A percentile compares a stretch with the other conserved stretches of the same genome.
phyloP scores from a whole-genome alignment of 179 eudicot genomes.

The Vitellaria paradoxa region DNA sequence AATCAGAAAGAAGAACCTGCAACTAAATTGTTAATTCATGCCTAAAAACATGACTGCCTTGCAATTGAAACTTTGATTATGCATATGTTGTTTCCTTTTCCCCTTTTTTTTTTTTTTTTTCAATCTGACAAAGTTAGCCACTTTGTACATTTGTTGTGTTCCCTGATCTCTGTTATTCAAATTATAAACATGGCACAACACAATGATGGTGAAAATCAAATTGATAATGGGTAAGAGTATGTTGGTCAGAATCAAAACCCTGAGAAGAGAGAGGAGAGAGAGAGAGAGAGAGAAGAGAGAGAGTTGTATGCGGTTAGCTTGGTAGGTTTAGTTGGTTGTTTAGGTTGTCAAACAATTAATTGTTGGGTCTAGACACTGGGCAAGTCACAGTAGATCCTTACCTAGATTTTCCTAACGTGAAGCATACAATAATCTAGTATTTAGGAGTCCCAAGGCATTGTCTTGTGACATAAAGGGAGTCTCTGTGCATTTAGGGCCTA shows the following conservation, averaged over 20 bases:
- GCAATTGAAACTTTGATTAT: too few relatives aligned
- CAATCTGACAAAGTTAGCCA: not conserved
- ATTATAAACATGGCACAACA: not conserved
- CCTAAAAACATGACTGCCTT: not conserved
- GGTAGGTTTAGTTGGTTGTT: conserved; percentile 16
- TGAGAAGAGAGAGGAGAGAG: too few relatives aligned
- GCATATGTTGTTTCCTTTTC: too few relatives aligned
- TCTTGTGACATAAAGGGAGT: not conserved
- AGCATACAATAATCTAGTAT: not conserved
- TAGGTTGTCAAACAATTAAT: conserved; percentile 22
- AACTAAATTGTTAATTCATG: not conserved
- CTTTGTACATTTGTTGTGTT: not conserved
- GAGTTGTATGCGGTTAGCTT: not conserved
- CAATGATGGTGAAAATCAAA: not conserved
- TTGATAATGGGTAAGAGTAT: not conserved
- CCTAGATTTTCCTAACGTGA: conserved; percentile 11
- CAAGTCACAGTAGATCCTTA: not conserved
- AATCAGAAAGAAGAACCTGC: too few relatives aligned
- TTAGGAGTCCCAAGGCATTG: not conserved
- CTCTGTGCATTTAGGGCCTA: not conserved
- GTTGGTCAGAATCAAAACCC: not conserved
- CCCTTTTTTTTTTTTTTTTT: too few relatives aligned
- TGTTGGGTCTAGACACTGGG: too few relatives aligned
- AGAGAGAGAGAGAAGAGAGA: too few relatives aligned
- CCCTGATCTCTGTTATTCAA: not conserved